These are phyloP conservation scores for Posidonia oceanica DNA, from an alignment of 116 monocot genomes.

Conservation along the genomic window DNA sequence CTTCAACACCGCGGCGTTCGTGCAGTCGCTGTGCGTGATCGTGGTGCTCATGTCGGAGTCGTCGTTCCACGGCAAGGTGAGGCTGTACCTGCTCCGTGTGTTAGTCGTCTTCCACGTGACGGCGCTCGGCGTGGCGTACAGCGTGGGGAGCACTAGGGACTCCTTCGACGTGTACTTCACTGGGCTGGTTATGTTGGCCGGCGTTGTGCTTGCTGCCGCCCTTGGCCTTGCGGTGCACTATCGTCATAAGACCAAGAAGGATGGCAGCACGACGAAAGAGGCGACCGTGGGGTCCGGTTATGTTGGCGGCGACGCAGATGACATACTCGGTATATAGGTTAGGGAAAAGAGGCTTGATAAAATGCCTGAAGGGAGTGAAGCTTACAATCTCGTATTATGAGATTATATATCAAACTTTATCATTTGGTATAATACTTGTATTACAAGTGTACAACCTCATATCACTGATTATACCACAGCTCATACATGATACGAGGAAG, in stretches of 20 bases:
- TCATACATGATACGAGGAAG: too few species aligned
- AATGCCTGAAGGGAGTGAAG: too few species aligned
- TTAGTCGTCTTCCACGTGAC: constrained; percentile 9
- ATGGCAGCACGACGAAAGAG: background rate
- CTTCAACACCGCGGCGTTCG: constrained; percentile 16
- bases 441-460: too few species aligned
- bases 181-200: constrained; percentile 3
- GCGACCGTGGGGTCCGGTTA: too few species aligned
- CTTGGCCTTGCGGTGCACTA: constrained; percentile 6
- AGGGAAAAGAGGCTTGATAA: too few species aligned
- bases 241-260: constrained; percentile 7
- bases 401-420: too few species aligned
- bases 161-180: constrained; percentile 16
- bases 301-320: too few species aligned
- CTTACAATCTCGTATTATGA: too few species aligned
- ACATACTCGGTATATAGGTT: too few species aligned
- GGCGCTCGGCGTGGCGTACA: constrained; percentile 13
- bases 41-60: constrained; percentile 19
- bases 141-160: constrained; percentile 13
- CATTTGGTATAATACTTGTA: too few species aligned
- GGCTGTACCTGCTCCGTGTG: constrained; percentile 15
- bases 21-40: constrained; percentile 14
- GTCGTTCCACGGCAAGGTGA: constrained; percentile 9
- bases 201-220: background rate
- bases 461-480: too few species aligned